A percentile compares a stretch with the other conserved stretches of the same genome.
These are phyloP conservation scores for Colletotrichum horii DNA, from an alignment of 2,329 filamentous ascomycete species.

Conservation along the genomic window DNA sequence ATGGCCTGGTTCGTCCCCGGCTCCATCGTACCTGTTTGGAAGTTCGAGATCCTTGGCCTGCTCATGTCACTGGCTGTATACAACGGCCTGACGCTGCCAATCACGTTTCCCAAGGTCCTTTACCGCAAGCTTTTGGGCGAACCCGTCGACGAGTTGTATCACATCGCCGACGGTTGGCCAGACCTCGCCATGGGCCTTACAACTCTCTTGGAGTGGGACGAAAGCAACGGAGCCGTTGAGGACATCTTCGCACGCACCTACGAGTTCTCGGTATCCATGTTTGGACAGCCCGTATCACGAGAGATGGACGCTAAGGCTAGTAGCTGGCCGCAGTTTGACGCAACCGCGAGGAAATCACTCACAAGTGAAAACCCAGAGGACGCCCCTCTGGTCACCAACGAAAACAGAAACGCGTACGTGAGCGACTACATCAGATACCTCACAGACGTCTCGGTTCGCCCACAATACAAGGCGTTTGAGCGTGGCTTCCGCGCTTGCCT, in stretches of 20 bases:
- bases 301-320: slow-evolving; percentile 53
- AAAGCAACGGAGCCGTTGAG: slow-evolving; percentile 74
- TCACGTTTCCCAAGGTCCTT: slow-evolving; percentile 85
- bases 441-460: slow-evolving; percentile 75
- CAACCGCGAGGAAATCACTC: slow-evolving; percentile 29
- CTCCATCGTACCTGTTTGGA: slow-evolving; percentile 83
- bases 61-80: slow-evolving; percentile 90
- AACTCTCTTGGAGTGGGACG: slow-evolving; percentile 76
- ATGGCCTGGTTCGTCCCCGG: slow-evolving; percentile 90
- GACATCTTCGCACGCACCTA: slow-evolving; percentile 87
- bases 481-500: slow-evolving; percentile 81
- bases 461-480: slow-evolving; percentile 82
- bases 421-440: slow-evolving; percentile 86
- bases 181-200: slow-evolving; percentile 77
- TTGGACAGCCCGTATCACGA: slow-evolving; percentile 61
- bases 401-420: slow-evolving; percentile 80
- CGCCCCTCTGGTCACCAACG: slow-evolving; percentile 77
- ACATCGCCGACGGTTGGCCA: slow-evolving; percentile 89
- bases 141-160: slow-evolving; percentile 71
- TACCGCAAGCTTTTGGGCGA: slow-evolving; percentile 80
- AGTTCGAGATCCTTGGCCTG: slow-evolving; percentile 87
- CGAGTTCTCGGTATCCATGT: slow-evolving; percentile 74
- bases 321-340: slow-evolving; percentile 60
- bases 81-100: slow-evolving; percentile 88
- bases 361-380: slow-evolving; percentile 51